A percentile compares a stretch with the other conserved stretches of the same genome.
Evolutionary conservation across 2,329 filamentous ascomycete genomes (phyloP).

Genomic region (Neonectria sp.): DNA sequence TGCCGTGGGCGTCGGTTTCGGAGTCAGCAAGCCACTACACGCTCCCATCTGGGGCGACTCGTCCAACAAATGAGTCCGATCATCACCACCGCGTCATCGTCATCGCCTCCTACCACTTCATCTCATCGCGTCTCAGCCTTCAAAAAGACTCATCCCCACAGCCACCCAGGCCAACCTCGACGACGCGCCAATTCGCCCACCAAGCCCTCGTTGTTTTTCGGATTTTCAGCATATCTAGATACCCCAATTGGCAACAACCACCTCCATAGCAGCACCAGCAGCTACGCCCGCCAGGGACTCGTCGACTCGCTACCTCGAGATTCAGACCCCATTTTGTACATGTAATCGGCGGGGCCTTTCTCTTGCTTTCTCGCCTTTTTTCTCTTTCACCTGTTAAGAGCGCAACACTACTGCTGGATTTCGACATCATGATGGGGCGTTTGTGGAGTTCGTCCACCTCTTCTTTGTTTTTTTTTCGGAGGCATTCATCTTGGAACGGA

Average conservation of each 20-base stretch:
- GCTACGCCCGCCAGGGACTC: slow-evolving; percentile 28
- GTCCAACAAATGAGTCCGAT: slow-evolving; percentile 33
- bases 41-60: slow-evolving; percentile 70
- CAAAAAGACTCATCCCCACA: neutral
- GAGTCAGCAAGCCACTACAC: slow-evolving; percentile 72
- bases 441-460: slow-evolving; percentile 42
- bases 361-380: slow-evolving; percentile 11
- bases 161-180: neutral
- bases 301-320: slow-evolving; percentile 28
- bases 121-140: slow-evolving; percentile 1
- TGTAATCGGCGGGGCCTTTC: slow-evolving; percentile 28
- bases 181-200: slow-evolving; percentile 4
- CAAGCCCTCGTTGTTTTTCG: slow-evolving; percentile 25
- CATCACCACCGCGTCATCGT: slow-evolving; percentile 8
- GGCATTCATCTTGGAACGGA: slow-evolving; percentile 39
- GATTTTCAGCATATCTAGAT: slow-evolving; percentile 38
- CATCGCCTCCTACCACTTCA: neutral
- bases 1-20: slow-evolving; percentile 71
- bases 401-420: slow-evolving; percentile 34
- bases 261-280: slow-evolving; percentile 22
- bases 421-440: slow-evolving; percentile 50
- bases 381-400: slow-evolving; percentile 35
- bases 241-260: slow-evolving; percentile 35
- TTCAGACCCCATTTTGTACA: slow-evolving; percentile 33
- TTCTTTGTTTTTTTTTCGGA: slow-evolving; percentile 28